These are phyloP conservation scores for Colletotrichum sp. DNA, from an alignment of 2,329 filamentous ascomycete genomes.

Conservation along the genomic window DNA sequence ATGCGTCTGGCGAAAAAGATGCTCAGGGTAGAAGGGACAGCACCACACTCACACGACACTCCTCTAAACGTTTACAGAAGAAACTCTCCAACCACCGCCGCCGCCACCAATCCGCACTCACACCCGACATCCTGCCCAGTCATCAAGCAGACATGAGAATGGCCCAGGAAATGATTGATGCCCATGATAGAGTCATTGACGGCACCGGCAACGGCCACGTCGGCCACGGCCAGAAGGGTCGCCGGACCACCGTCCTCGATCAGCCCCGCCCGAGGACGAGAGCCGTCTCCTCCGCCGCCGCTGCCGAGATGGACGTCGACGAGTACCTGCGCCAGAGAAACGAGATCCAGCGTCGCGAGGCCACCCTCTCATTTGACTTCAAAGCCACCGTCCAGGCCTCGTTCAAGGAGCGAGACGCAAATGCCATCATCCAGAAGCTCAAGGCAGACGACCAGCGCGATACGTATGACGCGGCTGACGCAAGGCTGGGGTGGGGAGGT, in stretches of 20 bases:
- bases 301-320: conserved; percentile 10
- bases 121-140: neutral
- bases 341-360: conserved; percentile 35
- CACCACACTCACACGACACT: neutral
- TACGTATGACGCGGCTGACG: conserved; percentile 38
- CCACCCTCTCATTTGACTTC: conserved; percentile 45
- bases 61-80: conserved; percentile 14
- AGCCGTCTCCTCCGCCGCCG: neutral
- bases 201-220: neutral
- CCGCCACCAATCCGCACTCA: neutral
- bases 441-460: conserved; percentile 37
- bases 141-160: conserved; percentile 3
- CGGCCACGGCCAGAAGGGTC: neutral
- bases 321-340: conserved; percentile 37
- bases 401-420: conserved; percentile 38
- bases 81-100: neutral
- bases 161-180: conserved; percentile 15
- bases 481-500: conserved; percentile 41
- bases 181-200: conserved; percentile 18
- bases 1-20: conserved; percentile 21
- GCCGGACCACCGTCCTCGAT: neutral
- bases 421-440: conserved; percentile 44
- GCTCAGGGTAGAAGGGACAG: conserved; percentile 15
- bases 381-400: conserved; percentile 35
- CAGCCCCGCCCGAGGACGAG: neutral